Evolutionary conservation across 345 rosid genomes (phyloP), one percentile per base, ranked within the genome.

Genomic region (Odontarrhena argentea): DNA sequence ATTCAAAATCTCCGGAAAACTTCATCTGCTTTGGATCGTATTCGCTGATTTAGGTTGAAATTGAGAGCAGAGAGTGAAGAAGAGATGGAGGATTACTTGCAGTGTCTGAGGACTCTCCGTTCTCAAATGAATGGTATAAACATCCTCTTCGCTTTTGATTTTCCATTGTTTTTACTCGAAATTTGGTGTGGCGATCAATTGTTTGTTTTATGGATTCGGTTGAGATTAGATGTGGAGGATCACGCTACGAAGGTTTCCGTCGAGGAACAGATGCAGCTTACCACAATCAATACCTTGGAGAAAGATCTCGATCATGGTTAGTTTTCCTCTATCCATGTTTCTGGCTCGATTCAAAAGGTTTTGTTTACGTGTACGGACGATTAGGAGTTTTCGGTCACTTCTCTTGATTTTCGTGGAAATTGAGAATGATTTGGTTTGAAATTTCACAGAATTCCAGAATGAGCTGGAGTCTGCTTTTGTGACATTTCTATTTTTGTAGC

Each of bases 81-180:
- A 59, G 65, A 63, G 75, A 92, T 89, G 96, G 96, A 89, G 77
- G 91, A 89, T 43, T 92, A 89, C 51, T 77, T 89, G 80, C 89
- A 87, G 82, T 76, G 76, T 78, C 79, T 86, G 88, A 85, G 74
- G 83, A 77, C 88, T 69, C 80, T 92, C 13, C 89, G 88, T 8
- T 87, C 84, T 64, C 96, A 87, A 59, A 87, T 92, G 86, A 86
- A 80, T 67, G 98, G 96, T 81, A 66, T 1, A 54, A 4, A 49
- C 54, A 9, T 60, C 60, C 6, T 55, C 12, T 48, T 42, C 54
- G 62, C 42, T 41, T 40, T 2, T 32, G 45, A 25, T 13, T 42
- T 34, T 44, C 8, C 44, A 18, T 1, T 10, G 9, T 59, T 44
- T 36, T 9, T 8, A 32, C 6, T 14, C 42, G 35, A 43, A 41